Percentiles rank a stretch among this genome's conserved stretches.
These are phyloP conservation scores for Monilinia aucupariae DNA, from an alignment of 2,329 filamentous ascomycete genomes.

Conservation along the genomic window DNA sequence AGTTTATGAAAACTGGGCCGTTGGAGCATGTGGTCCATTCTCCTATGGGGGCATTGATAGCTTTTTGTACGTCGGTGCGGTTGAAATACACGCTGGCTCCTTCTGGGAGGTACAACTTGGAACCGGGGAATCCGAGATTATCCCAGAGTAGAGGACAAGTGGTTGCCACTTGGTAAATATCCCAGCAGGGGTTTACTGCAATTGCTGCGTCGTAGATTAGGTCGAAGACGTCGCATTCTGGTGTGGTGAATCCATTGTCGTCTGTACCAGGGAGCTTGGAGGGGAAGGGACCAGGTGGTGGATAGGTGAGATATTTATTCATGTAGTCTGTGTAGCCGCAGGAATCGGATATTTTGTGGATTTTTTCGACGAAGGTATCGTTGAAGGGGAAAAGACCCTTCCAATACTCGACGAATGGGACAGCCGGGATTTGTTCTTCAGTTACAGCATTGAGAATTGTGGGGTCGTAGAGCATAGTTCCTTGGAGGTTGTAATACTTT, in stretches of 20 bases:
- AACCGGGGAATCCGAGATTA: slow-evolving; percentile 59
- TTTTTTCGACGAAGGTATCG: slow-evolving; percentile 47
- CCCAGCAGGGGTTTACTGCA: slow-evolving; percentile 69
- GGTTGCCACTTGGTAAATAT: slow-evolving; percentile 67
- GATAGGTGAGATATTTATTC: slow-evolving; percentile 60
- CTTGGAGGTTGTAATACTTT: slow-evolving; percentile 60
- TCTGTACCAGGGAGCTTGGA: slow-evolving; percentile 41
- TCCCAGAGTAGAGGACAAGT: slow-evolving; percentile 68
- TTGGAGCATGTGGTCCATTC: slow-evolving; percentile 54
- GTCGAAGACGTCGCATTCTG: slow-evolving; percentile 52
- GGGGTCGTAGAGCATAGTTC: slow-evolving; percentile 69
- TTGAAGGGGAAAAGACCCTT: slow-evolving; percentile 58
- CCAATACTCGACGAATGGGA: slow-evolving; percentile 58
- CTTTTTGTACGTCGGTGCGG: slow-evolving; percentile 53
- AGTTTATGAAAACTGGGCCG: slow-evolving; percentile 42
- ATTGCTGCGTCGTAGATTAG: slow-evolving; percentile 50
- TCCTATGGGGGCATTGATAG: slow-evolving; percentile 58
- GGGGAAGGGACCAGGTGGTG: slow-evolving; percentile 58
- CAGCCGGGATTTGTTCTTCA: slow-evolving; percentile 44
- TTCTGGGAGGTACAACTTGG: slow-evolving; percentile 55
- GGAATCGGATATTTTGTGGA: slow-evolving; percentile 47
- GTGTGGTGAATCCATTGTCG: slow-evolving; percentile 35
- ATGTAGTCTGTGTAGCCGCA: slow-evolving; percentile 61
- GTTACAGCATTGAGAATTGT: slow-evolving; percentile 49
- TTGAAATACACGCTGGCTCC: slow-evolving; percentile 60